A percentile compares a stretch with the other conserved stretches of the same genome.
phyloP scores from a whole-genome alignment of 169 alveolate species.

The Plasmodium coatneyi region DNA sequence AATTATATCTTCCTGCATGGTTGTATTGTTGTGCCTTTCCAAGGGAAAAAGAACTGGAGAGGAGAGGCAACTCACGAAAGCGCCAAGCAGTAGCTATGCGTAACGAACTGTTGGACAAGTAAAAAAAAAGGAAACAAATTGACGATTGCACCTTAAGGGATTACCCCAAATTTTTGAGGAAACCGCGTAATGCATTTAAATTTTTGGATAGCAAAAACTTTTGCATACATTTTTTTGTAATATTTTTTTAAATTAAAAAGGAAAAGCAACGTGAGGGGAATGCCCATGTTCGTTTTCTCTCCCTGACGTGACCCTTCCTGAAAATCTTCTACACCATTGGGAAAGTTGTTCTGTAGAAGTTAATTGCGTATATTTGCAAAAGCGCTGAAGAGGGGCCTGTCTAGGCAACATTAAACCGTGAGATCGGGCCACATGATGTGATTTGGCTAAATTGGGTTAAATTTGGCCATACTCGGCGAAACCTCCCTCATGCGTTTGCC shows the following conservation, averaged over 20 bases:
- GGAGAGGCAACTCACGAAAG: not conserved
- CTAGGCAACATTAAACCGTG: not conserved
- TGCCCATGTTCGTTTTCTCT: not conserved
- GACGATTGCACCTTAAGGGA: not conserved
- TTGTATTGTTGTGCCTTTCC: not conserved
- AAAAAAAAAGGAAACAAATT: not conserved
- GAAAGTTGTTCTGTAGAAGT: not conserved
- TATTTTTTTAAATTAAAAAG: not conserved
- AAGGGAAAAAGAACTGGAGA: not conserved
- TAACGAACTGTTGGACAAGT: not conserved
- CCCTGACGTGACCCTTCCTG: not conserved
- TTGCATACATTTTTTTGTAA: not conserved
- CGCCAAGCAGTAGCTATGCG: not conserved
- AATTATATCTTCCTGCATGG: not conserved
- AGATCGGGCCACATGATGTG: not conserved
- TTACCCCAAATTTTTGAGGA: not conserved
- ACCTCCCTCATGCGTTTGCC: not conserved
- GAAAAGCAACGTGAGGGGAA: not conserved
- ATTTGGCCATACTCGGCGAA: not conserved
- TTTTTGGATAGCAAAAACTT: not conserved
- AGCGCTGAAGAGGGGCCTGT: not conserved
- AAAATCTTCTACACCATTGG: not conserved
- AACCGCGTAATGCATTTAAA: not conserved
- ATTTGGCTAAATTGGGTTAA: not conserved
- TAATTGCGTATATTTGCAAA: not conserved